These are phyloP conservation scores for Pichia sp. DNA, from an alignment of 1,139 yeast species.

Conservation along the genomic window DNA sequence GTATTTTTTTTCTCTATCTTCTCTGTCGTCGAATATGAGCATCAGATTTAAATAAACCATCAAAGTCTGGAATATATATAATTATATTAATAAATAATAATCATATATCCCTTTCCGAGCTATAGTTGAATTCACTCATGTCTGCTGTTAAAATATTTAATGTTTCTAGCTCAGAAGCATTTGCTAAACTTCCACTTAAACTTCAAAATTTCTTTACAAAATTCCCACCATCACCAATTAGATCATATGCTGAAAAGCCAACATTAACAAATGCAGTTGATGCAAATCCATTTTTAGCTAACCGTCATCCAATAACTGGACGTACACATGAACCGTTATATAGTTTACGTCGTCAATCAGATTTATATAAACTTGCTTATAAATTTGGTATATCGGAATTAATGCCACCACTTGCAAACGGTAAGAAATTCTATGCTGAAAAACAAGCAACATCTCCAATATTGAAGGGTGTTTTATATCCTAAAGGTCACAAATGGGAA, in stretches of 20 bases:
- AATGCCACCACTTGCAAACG: conserved; percentile 65
- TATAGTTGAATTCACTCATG: no score
- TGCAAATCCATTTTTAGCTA: conserved; percentile 86
- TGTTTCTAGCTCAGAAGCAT: conserved; percentile 28
- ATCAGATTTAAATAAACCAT: no score
- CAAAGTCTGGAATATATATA: no score
- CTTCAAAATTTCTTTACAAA: conserved; percentile 71
- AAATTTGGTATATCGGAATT: conserved; percentile 74
- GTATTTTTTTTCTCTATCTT: no score
- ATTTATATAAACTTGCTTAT: conserved; percentile 75
- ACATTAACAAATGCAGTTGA: conserved; percentile 58
- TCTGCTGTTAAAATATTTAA: conserved; percentile 23
- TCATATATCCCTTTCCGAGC: no score
- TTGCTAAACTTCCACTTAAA: conserved; percentile 60
- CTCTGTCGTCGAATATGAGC: no score
- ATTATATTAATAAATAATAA: no score
- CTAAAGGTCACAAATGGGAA: conserved; percentile 80
- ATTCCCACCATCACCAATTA: conserved; percentile 83
- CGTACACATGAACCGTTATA: conserved; percentile 72
- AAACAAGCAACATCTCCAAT: conserved; percentile 65
- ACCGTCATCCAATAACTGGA: conserved; percentile 76
- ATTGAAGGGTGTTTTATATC: conserved; percentile 71
- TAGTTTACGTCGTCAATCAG: conserved; percentile 81
- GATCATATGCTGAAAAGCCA: conserved; percentile 57
- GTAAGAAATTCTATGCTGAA: conserved; percentile 71